Conservation (phyloP, 176 grass and related monocot genomes). For the Oryza meridionalis region DNA sequence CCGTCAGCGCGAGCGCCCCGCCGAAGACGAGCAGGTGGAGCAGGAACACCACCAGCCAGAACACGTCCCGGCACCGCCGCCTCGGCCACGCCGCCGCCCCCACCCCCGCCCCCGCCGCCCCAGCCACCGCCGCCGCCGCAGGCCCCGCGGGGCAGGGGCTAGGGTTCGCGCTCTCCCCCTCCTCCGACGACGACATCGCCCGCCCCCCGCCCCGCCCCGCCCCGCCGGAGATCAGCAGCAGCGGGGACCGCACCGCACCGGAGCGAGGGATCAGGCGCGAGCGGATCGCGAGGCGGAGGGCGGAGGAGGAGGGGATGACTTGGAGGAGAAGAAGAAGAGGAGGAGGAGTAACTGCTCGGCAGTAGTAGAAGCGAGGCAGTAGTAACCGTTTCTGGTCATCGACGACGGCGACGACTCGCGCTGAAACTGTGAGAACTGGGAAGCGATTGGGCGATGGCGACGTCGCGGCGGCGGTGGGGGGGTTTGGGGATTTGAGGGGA, state of each 20-base stretch:
- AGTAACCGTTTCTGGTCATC: conserved; percentile 2
- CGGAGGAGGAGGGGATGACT: not conserved
- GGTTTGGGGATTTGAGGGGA: not conserved
- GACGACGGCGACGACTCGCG: not conserved
- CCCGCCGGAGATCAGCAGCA: not conserved
- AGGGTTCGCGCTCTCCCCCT: conserved; percentile 46
- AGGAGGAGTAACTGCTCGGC: not conserved
- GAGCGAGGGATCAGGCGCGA: not conserved
- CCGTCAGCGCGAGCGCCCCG: conserved; percentile 61
- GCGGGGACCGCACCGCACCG: too few species aligned
- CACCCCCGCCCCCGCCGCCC: not conserved
- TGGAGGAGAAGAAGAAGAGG: not conserved
- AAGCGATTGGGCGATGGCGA: not conserved
- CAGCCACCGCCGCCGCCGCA: not conserved
- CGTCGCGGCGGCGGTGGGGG: not conserved
- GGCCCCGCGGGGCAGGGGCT: conserved; percentile 21
- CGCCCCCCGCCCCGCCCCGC: not conserved
- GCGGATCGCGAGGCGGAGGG: not conserved
- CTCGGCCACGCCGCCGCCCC: conserved; percentile 39
- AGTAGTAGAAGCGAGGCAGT: not conserved
- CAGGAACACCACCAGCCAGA: conserved; percentile 89
- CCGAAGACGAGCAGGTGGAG: conserved; percentile 82
- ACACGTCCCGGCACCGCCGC: conserved; percentile 84
- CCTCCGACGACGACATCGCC: conserved; percentile 26
- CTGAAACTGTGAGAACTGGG: not conserved